Evolutionary conservation across 306 rosid species (phyloP).

Genomic region (Rubus idaeus): DNA sequence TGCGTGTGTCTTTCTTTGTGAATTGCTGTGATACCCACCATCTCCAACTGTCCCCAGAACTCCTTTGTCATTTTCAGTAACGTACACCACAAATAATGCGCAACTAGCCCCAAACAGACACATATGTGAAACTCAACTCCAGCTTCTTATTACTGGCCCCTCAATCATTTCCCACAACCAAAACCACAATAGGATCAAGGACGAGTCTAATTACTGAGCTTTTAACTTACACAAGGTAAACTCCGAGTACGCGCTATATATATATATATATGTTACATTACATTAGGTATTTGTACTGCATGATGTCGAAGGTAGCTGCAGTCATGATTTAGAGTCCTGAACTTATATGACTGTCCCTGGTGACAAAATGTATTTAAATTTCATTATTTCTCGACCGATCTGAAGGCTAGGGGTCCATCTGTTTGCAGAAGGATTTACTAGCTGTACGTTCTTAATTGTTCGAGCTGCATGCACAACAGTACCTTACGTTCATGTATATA

Average conservation of each 20-base stretch:
- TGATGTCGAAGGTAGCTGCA: not conserved
- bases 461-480: constrained; percentile 35
- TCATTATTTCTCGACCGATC: constrained; percentile 29
- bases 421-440: constrained; percentile 44
- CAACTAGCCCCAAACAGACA: not conserved
- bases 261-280: not conserved
- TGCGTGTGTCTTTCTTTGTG: not conserved
- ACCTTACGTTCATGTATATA: no score
- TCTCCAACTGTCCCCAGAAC: not conserved
- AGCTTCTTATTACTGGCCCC: not conserved
- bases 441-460: constrained; percentile 31
- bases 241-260: not conserved
- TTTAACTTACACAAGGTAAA: not conserved
- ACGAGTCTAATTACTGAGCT: not conserved
- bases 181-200: not conserved
- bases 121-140: not conserved
- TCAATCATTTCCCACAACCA: not conserved
- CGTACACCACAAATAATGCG: constrained; percentile 7
- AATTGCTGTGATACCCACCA: not conserved
- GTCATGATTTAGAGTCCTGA: no score
- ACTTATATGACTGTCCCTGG: constrained; percentile 45
- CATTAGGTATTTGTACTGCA: not conserved
- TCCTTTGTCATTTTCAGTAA: not conserved
- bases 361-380: constrained; percentile 33
- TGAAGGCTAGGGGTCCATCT: constrained; percentile 37